Evolutionary conservation across 2,329 filamentous ascomycete species (phyloP), one percentile per base, ranked within the genome.

Genomic region (Seiridium cupressi): DNA sequence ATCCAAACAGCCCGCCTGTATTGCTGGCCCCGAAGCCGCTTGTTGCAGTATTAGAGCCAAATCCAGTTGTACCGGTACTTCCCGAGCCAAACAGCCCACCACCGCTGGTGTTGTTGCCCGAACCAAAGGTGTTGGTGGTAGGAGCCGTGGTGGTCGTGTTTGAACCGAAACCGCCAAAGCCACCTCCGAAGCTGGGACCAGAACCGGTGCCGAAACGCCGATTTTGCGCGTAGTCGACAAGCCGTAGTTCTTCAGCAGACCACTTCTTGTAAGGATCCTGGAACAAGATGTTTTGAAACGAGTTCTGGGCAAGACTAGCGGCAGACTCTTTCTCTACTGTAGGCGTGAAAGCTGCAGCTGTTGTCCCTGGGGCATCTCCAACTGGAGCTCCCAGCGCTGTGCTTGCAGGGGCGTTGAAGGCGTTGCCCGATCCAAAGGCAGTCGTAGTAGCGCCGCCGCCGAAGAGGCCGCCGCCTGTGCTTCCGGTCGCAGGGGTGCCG

Each of bases 151-250:
- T 38, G 38, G 59, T 65, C 44, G 68, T 73, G 11, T 53, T 54
- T 36, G 61, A 44, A 5, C 61, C 61, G n/a, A 62, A 62, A 26
- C 55, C 55, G 10, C 57, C 57, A 26, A 59, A 59, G 13, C 61
- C 55, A 26, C 49, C 44, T 31, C 60, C 60, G 18, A 60, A 60
- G 61, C 93, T 93, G 65, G 93, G 90, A 36, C 92, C 92, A 63
- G 89, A 92, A 47, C 85, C 84, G 74, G 94, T 96, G 40, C 93
- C 95, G 72, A 86, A 92, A 58, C 89, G 89, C 61, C 93, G 88
- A 55, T 93, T 93, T 74, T 93, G 90, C 61, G 89, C 85, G 73
- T 99, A 99, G 75, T 99, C 95, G 51, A 87, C 92, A 62, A 96
- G 76, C 70, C 91, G 84, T 58, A 95, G 77, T 74, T 95, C 89